Percentiles rank a stretch among this genome's conserved stretches.
Conservation (phyloP, 2,329 filamentous ascomycete genomes). For the Fusarium continuum region DNA sequence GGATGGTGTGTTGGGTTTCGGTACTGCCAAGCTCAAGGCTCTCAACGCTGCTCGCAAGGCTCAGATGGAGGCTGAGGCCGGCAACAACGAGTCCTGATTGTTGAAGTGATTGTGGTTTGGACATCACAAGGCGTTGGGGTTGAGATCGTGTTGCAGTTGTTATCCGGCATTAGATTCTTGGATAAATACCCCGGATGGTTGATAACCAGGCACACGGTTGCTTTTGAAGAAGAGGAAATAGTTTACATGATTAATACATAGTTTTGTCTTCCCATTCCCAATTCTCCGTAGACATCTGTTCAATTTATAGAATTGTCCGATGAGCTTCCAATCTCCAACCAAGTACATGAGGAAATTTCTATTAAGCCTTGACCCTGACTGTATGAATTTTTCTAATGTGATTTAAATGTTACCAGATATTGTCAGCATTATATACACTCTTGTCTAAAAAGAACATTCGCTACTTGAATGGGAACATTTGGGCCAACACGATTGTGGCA, state of each 20-base stretch:
- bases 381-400: too few species aligned
- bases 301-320: too few species aligned
- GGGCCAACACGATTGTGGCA: too few species aligned
- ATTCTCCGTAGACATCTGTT: not conserved
- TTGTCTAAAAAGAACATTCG: too few species aligned
- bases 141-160: not conserved
- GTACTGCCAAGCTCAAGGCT: slow-evolving; percentile 84
- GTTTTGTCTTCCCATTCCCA: not conserved
- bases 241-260: slow-evolving; percentile 11
- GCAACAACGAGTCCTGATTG: slow-evolving; percentile 2
- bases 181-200: not conserved
- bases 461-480: too few species aligned
- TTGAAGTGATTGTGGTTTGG: too few species aligned
- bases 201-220: not conserved
- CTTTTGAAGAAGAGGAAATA: not conserved
- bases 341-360: too few species aligned
- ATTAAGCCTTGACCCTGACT: too few species aligned
- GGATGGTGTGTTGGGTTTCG: slow-evolving; percentile 78
- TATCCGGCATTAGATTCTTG: not conserved
- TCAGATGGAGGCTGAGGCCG: slow-evolving; percentile 44
- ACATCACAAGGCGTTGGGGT: not conserved
- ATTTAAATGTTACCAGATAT: too few species aligned
- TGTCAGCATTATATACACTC: too few species aligned
- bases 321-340: too few species aligned
- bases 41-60: slow-evolving; percentile 64